Percentiles rank a stretch among this genome's conserved stretches.
phyloP scores from a whole-genome alignment of 2,329 filamentous ascomycete genomes.

The Exserohilum rostratum region DNA sequence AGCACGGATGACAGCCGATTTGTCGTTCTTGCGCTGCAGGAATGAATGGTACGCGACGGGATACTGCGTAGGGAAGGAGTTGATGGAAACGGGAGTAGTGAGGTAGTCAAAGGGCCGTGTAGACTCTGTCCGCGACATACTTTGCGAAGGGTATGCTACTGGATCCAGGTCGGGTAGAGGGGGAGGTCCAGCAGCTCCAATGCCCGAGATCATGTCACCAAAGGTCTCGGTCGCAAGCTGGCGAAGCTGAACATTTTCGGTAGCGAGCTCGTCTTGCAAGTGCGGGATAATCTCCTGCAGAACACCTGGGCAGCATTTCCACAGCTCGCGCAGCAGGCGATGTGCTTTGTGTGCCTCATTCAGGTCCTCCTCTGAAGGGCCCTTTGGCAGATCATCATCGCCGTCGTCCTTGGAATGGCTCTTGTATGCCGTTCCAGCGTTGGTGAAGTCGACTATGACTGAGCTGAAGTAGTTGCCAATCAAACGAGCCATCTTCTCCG shows the following conservation, averaged over 20 bases:
- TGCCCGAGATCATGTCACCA: slow-evolving; percentile 91
- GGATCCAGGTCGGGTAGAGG: slow-evolving; percentile 76
- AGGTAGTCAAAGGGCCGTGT: slow-evolving; percentile 63
- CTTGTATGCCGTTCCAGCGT: slow-evolving; percentile 22
- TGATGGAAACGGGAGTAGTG: slow-evolving; percentile 81
- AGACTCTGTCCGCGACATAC: slow-evolving; percentile 51
- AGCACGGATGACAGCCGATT: slow-evolving; percentile 78
- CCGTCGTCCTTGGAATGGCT: slow-evolving; percentile 48
- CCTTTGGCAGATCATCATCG: slow-evolving; percentile 57
- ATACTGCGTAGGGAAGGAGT: slow-evolving; percentile 87
- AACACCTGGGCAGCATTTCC: slow-evolving; percentile 87
- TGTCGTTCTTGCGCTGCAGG: slow-evolving; percentile 83
- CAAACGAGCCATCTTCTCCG: slow-evolving; percentile 93
- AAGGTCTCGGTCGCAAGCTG: slow-evolving; percentile 90
- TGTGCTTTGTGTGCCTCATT: slow-evolving; percentile 90
- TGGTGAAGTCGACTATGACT: slow-evolving; percentile 85
- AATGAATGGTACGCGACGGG: slow-evolving; percentile 81
- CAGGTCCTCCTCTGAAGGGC: slow-evolving; percentile 81
- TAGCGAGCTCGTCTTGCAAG: slow-evolving; percentile 87
- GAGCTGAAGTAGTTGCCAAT: slow-evolving; percentile 97
- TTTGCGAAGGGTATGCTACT: slow-evolving; percentile 80
- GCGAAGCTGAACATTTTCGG: slow-evolving; percentile 86
- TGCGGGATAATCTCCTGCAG: slow-evolving; percentile 93
- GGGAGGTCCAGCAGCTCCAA: slow-evolving; percentile 87
- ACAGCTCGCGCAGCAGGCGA: slow-evolving; percentile 85